These are phyloP conservation scores for Asterophora parasitica DNA, from an alignment of 768 basidiomycete genomes.

Conservation along the genomic window DNA sequence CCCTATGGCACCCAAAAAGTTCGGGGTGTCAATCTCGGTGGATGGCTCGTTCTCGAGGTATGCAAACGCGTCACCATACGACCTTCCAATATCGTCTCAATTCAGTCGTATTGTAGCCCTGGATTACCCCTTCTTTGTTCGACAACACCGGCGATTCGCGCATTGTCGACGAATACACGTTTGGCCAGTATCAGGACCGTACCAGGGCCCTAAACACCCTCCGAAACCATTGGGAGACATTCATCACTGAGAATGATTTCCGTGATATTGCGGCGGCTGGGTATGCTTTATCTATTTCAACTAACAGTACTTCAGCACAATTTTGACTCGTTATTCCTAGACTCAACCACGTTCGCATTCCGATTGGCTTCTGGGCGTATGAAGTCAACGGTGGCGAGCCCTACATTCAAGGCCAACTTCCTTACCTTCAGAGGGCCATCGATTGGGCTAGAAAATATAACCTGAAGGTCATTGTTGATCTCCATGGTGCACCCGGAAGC, in stretches of 20 bases:
- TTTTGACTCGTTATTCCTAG: conserved; percentile 29
- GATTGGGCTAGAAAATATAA: conserved; percentile 65
- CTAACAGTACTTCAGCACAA: neutral
- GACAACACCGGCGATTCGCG: conserved; percentile 54
- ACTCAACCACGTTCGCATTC: conserved; percentile 77
- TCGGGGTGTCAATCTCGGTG: conserved; percentile 80
- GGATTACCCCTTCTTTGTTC: conserved; percentile 76
- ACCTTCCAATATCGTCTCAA: neutral
- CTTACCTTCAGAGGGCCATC: conserved; percentile 65
- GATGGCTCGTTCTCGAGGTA: conserved; percentile 47
- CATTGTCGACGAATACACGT: conserved; percentile 79
- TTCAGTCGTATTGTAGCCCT: conserved; percentile 40
- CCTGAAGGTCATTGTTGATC: conserved; percentile 79
- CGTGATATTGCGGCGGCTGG: conserved; percentile 68
- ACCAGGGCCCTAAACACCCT: conserved; percentile 47
- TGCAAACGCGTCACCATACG: neutral
- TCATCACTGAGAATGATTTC: conserved; percentile 83
- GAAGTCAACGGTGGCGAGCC: conserved; percentile 77
- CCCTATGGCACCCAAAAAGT: conserved; percentile 71
- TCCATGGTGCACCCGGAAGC: too few species aligned
- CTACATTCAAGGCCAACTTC: conserved; percentile 70
- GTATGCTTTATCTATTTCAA: conserved; percentile 31
- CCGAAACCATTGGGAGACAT: conserved; percentile 72
- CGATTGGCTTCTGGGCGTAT: conserved; percentile 90
- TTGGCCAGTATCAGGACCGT: conserved; percentile 55